Evolutionary conservation across 2,329 filamentous ascomycete species (phyloP).

Genomic region (Trichophyton mentagrophytes): DNA sequence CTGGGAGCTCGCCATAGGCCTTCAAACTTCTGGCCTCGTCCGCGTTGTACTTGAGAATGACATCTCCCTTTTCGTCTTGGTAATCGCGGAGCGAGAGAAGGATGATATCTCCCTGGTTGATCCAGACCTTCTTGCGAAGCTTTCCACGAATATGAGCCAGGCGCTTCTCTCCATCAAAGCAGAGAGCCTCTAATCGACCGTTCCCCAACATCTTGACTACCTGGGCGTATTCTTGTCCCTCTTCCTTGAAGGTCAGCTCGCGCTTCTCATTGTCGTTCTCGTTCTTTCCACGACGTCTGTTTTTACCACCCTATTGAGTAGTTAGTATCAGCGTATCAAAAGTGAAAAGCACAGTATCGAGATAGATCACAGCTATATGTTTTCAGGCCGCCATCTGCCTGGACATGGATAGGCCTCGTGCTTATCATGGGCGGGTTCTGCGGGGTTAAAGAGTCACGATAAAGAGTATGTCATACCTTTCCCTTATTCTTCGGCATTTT

Average conservation of each 20-base stretch:
- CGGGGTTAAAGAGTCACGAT: slow-evolving; percentile 14
- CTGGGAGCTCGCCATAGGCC: slow-evolving; percentile 92
- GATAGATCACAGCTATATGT: background rate
- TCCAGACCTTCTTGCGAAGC: slow-evolving; percentile 99
- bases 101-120: slow-evolving; percentile 95
- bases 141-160: slow-evolving; percentile 84
- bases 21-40: slow-evolving; percentile 93
- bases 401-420: slow-evolving; percentile 8
- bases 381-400: background rate
- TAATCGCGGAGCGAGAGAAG: slow-evolving; percentile 79
- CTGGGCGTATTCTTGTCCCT: slow-evolving; percentile 84
- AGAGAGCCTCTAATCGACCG: slow-evolving; percentile 81
- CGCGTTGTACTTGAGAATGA: slow-evolving; percentile 88
- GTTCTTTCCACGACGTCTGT: slow-evolving; percentile 96
- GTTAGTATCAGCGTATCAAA: background rate
- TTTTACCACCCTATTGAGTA: slow-evolving; percentile 71
- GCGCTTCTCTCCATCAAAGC: slow-evolving; percentile 87
- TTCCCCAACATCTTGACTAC: slow-evolving; percentile 94
- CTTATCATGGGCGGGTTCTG: slow-evolving; percentile 6
- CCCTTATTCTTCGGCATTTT: slow-evolving; percentile 99
- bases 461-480: slow-evolving; percentile 54
- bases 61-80: slow-evolving; percentile 86
- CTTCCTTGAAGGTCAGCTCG: slow-evolving; percentile 97
- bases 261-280: slow-evolving; percentile 99
- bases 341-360: background rate